Conservation (phyloP, 208 protist species). For the Leishmania major region DNA sequence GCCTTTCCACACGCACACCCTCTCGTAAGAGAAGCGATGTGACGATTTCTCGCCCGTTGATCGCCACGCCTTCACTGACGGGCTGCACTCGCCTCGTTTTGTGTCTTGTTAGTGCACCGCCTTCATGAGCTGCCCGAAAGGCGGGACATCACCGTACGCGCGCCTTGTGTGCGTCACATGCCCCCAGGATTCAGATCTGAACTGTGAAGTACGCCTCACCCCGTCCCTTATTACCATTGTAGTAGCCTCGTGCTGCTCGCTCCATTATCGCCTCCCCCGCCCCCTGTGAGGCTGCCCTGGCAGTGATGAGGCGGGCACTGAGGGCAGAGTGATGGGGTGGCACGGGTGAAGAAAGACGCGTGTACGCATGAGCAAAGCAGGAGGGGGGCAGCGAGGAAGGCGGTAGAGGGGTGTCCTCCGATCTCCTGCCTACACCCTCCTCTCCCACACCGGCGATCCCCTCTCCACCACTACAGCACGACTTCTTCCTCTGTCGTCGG, state of each 20-base stretch:
- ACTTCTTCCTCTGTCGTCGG: constrained; percentile 47
- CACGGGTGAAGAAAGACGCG: background rate
- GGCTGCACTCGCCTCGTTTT: no score
- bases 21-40: background rate
- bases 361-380: background rate
- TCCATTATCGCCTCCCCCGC: background rate
- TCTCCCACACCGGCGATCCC: background rate
- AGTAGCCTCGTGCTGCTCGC: background rate
- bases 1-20: background rate
- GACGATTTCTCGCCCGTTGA: background rate
- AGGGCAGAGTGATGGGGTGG: background rate
- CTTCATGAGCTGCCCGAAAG: background rate
- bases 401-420: background rate
- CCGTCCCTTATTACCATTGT: background rate
- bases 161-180: background rate
- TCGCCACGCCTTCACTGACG: background rate
- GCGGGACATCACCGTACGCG: background rate
- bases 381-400: background rate
- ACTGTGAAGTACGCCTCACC: background rate
- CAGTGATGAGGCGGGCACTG: background rate
- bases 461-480: constrained; percentile 21
- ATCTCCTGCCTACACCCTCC: background rate
- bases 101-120: no score
- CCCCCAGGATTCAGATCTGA: background rate
- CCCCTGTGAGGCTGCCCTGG: background rate